Base-by-base conservation (phyloP, 352 stramenopile genomes). In the Phytopythium ostracodes region DNA sequence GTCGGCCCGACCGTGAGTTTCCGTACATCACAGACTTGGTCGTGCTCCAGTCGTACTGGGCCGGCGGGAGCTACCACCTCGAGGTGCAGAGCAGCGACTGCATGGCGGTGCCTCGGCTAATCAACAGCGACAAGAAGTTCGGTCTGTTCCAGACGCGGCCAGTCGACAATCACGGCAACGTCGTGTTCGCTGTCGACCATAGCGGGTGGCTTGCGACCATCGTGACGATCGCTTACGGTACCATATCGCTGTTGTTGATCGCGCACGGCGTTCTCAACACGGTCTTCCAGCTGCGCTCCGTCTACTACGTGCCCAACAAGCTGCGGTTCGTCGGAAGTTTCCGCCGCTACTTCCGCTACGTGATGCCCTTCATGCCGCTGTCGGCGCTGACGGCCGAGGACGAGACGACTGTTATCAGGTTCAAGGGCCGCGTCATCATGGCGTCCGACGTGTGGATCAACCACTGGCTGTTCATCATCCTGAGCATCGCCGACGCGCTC, bases 371-470 rank as follows among this genome's bases (percentile, higher is more conserved):
- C 59, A 86, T 85, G 77, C 58, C 71, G 8, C 29, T 81, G 11
- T 68, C 68, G 4, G 72, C 68, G 22, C 63, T 63, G 29, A 71
- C 72, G 29, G 49, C 77, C 2, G 73, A 81, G 6, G 62, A 84
- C 29, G 68, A 72, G 18, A 74, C 66, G 15, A 33, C 65, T 0
- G 71, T 86, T 7, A 79, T 89, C 33, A 67, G 68, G 1, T 87
- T 88, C 67, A 83, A 85, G 31, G 80, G 76, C 27, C 68, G 63
- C 31, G 29, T 78, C 15, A 63, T 89, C 31, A 79, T 87, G 65
- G 80, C 74, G 0, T 87, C 80, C 1, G 76, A 88, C 25, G 61
- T 85, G 3, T 88, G 80, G 80, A 83, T 88, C 60, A 89, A 88
- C 59, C 77, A 89, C 55, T 89, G 80, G 80, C 63, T 88, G 2